Evolutionary conservation across 306 rosid genomes (phyloP), one percentile per base, ranked within the genome.

Genomic region (Purshia tridentata): DNA sequence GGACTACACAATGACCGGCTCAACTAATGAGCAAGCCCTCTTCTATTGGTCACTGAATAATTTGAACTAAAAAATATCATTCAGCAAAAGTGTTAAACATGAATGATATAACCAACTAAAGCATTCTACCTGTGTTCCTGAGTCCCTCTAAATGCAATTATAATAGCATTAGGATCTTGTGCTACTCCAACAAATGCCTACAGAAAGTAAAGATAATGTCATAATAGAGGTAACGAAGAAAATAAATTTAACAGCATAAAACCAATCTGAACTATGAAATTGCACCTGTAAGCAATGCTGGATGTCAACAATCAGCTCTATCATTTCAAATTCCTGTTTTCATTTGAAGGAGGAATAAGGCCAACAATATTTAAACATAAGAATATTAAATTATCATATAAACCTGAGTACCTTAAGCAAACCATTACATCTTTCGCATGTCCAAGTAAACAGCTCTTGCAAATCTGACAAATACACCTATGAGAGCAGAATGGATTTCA

Each of bases 81-180:
- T 13, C 4, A 40, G 47, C 6, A 40, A 40, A 69, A 40, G 0
- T 8, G 50, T 44, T 15, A 53, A 69, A 9, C 18, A 6, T 3
- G 14, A 55, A 54, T 55, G 35, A 58, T 9, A n/a, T 16, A 23
- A 45, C 39, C 56, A 29, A 18, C 51, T 47, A 46, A 23, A 76
- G 81, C 15, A 63, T 16, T 35, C 12, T 57, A 95, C 99, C 99
- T 95, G 89, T 56, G 87, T 79, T 81, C 99, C 79, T 95, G 95
- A 72, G 98, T 95, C 74, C 99, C 99, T 83, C 99, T 85, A 80
- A 95, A 91, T 55, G 99, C 97, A 83, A 95, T 91, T 72, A 95
- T 72, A 39, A 95, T 79, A 45, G 99, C 91, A 77, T 81, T 74
- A 12, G 91, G 93, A 86, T 90, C 88, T 65, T 84, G 76, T 11